Evolutionary conservation across 2,329 filamentous ascomycete genomes (phyloP).

Genomic region (Rhinocladiella similis): DNA sequence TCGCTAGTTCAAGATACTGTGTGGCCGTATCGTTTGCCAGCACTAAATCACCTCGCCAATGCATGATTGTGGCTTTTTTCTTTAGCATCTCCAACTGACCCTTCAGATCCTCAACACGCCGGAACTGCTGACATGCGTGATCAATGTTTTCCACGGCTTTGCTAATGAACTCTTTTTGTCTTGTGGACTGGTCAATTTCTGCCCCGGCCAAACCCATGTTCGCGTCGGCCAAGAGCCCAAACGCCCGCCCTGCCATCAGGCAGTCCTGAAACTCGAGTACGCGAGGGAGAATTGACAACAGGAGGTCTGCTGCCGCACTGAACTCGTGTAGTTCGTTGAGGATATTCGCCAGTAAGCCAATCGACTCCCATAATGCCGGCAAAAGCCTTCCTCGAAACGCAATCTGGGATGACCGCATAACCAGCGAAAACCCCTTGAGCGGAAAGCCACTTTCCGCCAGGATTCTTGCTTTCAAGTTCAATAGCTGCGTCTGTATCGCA

Average conservation of each 20-base stretch:
- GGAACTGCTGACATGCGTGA: slow-evolving; percentile 64
- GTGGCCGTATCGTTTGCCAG: slow-evolving; percentile 65
- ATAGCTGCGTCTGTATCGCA: slow-evolving; percentile 67
- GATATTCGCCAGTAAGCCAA: slow-evolving; percentile 66
- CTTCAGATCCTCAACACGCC: slow-evolving; percentile 65
- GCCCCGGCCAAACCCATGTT: slow-evolving; percentile 74
- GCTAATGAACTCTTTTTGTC: slow-evolving; percentile 58
- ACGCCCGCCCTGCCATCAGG: slow-evolving; percentile 64
- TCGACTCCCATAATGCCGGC: slow-evolving; percentile 70
- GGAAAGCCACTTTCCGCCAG: slow-evolving; percentile 68
- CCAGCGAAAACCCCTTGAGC: slow-evolving; percentile 73
- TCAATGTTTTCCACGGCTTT: slow-evolving; percentile 63
- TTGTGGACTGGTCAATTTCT: slow-evolving; percentile 37
- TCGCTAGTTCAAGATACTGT: slow-evolving; percentile 61
- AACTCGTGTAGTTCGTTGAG: slow-evolving; percentile 72
- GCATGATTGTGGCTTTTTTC: slow-evolving; percentile 78
- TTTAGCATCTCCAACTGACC: slow-evolving; percentile 76
- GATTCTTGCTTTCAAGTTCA: slow-evolving; percentile 71
- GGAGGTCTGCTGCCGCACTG: slow-evolving; percentile 61
- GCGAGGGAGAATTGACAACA: slow-evolving; percentile 71
- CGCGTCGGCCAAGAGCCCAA: slow-evolving; percentile 71
- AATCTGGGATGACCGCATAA: slow-evolving; percentile 71
- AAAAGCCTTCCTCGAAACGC: slow-evolving; percentile 70
- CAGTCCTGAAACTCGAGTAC: slow-evolving; percentile 70
- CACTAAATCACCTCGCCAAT: slow-evolving; percentile 63